Evolutionary conservation across 2,329 filamentous ascomycete genomes (phyloP).

Genomic region (Verticillium alfalfae): DNA sequence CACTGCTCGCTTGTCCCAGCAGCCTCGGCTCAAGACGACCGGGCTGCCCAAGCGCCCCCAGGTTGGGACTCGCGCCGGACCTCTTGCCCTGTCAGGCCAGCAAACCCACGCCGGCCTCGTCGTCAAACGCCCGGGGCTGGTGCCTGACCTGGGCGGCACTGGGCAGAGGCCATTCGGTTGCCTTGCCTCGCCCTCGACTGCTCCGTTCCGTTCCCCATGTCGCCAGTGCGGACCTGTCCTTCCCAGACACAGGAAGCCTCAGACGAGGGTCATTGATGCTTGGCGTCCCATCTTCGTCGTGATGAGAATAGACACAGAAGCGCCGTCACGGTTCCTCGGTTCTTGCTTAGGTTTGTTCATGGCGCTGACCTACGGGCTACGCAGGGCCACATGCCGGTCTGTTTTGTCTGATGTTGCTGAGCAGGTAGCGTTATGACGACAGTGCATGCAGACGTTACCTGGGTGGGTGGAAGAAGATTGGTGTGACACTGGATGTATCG

Average conservation of each 20-base stretch:
- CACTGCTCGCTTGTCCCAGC: not conserved
- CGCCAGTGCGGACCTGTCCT: too few species aligned
- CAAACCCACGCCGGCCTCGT: not conserved
- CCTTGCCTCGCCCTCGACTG: not conserved
- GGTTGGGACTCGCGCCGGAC: not conserved
- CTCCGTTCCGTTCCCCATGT: not conserved
- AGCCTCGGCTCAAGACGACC: not conserved
- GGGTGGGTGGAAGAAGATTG: not conserved
- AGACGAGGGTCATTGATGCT: not conserved
- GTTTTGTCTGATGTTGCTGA: too few species aligned
- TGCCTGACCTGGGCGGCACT: not conserved
- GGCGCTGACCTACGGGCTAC: not conserved
- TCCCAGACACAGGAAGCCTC: not conserved
- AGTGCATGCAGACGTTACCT: too few species aligned
- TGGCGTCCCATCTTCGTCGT: not conserved
- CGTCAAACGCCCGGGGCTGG: not conserved
- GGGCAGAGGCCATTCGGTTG: not conserved
- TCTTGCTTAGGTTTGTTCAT: not conserved
- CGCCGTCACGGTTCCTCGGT: not conserved
- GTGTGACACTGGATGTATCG: not conserved
- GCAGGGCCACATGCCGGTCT: not conserved
- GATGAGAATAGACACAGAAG: not conserved
- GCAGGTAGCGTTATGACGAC: not conserved
- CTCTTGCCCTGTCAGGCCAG: not conserved
- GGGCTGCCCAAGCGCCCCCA: not conserved